Base-by-base conservation (phyloP, 2,329 filamentous ascomycete species). In the Niveomyces coronatus region DNA sequence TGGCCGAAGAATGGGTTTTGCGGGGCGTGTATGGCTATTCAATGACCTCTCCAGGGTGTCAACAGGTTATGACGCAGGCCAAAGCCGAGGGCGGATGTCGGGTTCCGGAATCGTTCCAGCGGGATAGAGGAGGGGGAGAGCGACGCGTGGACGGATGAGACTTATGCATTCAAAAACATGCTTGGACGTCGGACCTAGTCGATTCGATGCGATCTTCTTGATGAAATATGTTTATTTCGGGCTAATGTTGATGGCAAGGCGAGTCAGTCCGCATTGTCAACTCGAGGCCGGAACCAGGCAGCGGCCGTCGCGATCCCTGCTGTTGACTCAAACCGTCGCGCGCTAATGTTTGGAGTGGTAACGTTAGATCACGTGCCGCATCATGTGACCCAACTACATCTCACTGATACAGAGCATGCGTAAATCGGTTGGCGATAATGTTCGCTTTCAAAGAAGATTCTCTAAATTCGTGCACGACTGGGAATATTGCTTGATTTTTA, bases 1-100 rank as follows among this genome's bases (percentile, higher is more conserved):
- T 46, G 51, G 26, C 18, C 26, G 13, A 19, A 30, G 13, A 20
- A 19, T 19, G 28, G 37, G 3, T n/a, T n/a, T 23, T 30, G 34
- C 26, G 37, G 24, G 31, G 30, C 31, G 14, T 30, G 29, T 24
- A 14, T 28, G 19, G n/a, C n/a, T n/a, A n/a, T n/a, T n/a, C 9
- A 39, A 26, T 34, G 17, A 22, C 28, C n/a, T 35, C 37, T 31
- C 18, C 31, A 27, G 37, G 20, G n/a, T n/a, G n/a, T n/a, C 10
- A 29, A 13, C n/a, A 20, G 24, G 37, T 19, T 30, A 37, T 41
- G 39, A 36, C 33, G 39, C n/a, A n/a, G n/a, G n/a, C n/a, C n/a
- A n/a, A n/a, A n/a, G n/a, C n/a, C n/a, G n/a, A n/a, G n/a, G n/a
- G n/a, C n/a, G n/a, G n/a, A n/a, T n/a, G n/a, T n/a, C n/a, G n/a